A percentile compares a stretch with the other conserved stretches of the same genome.
Conservation (phyloP, 2,329 filamentous ascomycete species). For the Trichoderma sp. region DNA sequence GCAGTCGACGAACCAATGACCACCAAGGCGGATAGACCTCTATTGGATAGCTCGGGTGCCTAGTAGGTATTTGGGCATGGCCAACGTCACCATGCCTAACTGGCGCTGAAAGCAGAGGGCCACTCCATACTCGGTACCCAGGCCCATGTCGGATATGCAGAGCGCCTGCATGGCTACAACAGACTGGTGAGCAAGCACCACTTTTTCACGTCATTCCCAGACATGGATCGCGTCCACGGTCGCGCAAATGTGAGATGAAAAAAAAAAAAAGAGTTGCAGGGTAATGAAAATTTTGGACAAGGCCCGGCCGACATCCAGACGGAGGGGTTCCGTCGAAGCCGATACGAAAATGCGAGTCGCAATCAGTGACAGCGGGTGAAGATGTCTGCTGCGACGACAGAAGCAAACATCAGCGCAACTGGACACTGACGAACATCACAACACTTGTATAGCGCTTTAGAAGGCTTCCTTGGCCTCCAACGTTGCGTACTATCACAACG, state of each 20-base stretch:
- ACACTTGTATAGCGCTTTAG: neutral
- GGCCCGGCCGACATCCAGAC: neutral
- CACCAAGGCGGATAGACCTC: neutral
- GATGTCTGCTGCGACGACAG: neutral
- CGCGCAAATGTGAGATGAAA: neutral
- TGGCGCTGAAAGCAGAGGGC: neutral
- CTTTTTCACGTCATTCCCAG: constrained; percentile 17
- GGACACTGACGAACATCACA: neutral
- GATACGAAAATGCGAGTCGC: neutral
- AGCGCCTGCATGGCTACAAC: constrained; percentile 13
- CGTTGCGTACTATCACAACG: neutral
- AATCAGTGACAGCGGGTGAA: neutral
- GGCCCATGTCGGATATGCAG: constrained; percentile 9
- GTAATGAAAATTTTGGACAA: neutral
- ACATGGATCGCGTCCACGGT: constrained; percentile 15
- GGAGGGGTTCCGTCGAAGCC: neutral
- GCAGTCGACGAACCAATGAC: constrained; percentile 4
- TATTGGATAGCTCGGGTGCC: constrained; percentile 16
- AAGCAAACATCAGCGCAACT: neutral
- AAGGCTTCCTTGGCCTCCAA: neutral
- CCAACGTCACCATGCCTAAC: constrained; percentile 19
- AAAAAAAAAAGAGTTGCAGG: constrained; percentile 2
- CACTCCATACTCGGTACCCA: neutral
- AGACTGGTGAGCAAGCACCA: constrained; percentile 22
- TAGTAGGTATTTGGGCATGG: constrained; percentile 14